Evolutionary conservation across 2,329 filamentous ascomycete genomes (phyloP), one percentile per base, ranked within the genome.

Genomic region (Grosmannia serpens): DNA sequence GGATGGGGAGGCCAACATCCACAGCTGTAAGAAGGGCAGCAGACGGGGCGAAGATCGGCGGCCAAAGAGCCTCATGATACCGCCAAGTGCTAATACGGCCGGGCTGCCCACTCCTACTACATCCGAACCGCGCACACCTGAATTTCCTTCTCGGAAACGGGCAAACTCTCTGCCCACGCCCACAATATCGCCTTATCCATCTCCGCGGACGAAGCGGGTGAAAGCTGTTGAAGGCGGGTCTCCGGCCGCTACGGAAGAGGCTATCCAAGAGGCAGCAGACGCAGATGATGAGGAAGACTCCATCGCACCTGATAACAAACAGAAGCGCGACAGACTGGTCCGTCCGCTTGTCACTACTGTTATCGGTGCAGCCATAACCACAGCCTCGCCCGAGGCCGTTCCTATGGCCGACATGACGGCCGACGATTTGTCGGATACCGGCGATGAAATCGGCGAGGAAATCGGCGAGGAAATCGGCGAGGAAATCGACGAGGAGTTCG

Each of bases 381-480:
- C 62, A 0, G 29, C 41, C 1, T 52, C 58, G 1, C 27, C 55
- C 1, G 47, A 55, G 13, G 57, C 61, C 1, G 27, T 61, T 22
- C 50, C 56, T 1, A 22, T 60, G 13, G 47, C 58, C 2, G 47
- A 9, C 11, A 57, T 53, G 27, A 31, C 22, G 11, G 38, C 31
- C 59, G 10, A 80, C 69, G 17, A 68, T 58, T 44, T 82, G 80
- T 41, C 82, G 78, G 55, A 85, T 73, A 54, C 74, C 67, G 56
- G 85, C 68, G 1, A 80, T 83, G 60, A 84, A 11, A 65, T 77
- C 61, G 70, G 81, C 66, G 63, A 81, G 64, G 69, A 84, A 63
- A 58, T 77, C 65, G 64, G 79, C 67, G 62, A 80, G 64, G 55
- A 85, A 72, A 54, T 74, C 67, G 56, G 85, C 68, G 1, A 80